Evolutionary conservation across 257 asterid genomes (phyloP).

Genomic region (Lavandula angustifolia): DNA sequence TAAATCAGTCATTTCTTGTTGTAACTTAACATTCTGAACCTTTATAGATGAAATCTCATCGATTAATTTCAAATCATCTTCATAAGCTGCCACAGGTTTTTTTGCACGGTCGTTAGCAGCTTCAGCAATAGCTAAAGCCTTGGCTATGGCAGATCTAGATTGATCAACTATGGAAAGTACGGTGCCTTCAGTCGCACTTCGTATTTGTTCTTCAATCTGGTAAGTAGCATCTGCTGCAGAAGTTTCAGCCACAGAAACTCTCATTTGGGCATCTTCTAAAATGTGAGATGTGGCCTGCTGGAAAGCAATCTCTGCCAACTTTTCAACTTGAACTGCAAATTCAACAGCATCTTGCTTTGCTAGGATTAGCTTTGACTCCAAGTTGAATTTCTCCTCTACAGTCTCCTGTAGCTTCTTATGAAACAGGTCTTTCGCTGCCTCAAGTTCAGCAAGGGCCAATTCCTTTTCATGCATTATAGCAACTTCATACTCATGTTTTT

Average conservation of each 20-base stretch:
- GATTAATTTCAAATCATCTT: constrained; percentile 15
- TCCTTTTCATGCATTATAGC: constrained; percentile 29
- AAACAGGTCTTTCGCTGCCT: constrained; percentile 24
- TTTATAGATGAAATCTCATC: constrained; percentile 23
- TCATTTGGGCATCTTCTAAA: constrained; percentile 23
- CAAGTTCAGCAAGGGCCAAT: constrained; percentile 20
- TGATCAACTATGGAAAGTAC: constrained; percentile 28
- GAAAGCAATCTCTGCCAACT: constrained; percentile 29
- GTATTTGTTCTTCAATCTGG: constrained; percentile 28
- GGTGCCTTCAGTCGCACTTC: constrained; percentile 28
- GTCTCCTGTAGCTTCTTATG: constrained; percentile 24
- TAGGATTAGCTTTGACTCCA: constrained; percentile 25
- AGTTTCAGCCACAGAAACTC: constrained; percentile 30
- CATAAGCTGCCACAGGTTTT: not conserved
- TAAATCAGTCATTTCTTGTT: constrained; percentile 19
- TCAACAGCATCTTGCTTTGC: constrained; percentile 29
- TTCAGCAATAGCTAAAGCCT: constrained; percentile 28
- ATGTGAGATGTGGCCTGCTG: constrained; percentile 29
- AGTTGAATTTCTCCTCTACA: constrained; percentile 17
- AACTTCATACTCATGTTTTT: constrained; percentile 13
- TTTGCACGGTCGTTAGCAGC: constrained; percentile 24
- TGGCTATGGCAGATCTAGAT: constrained; percentile 25
- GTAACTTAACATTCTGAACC: constrained; percentile 26
- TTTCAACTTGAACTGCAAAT: constrained; percentile 29
- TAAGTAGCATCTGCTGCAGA: constrained; percentile 30